Percentiles rank a stretch among this genome's conserved stretches.
Evolutionary conservation across 192 early-diverging fungal genomes (phyloP).

Genomic region (Ambispora gerdemannii): DNA sequence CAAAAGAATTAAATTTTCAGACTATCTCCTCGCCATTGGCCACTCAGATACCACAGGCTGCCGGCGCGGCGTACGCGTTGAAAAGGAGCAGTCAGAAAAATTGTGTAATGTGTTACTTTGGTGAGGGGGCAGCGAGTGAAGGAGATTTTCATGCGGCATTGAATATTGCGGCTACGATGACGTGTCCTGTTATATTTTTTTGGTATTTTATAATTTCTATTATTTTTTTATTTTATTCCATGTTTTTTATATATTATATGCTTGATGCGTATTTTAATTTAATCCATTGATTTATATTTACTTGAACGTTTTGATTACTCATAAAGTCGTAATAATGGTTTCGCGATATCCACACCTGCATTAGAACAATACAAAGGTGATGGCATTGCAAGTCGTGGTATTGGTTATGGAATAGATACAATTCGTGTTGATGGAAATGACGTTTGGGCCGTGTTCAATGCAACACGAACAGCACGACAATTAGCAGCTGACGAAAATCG

Average conservation of each 20-base stretch:
- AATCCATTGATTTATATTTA: not conserved
- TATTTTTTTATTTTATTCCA: not conserved
- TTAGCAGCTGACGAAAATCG: constrained; percentile 77
- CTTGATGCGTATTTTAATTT: constrained; percentile 65
- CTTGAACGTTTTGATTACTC: not conserved
- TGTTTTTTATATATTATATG: constrained; percentile 64
- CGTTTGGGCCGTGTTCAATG: constrained; percentile 96
- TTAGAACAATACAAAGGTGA: constrained; percentile 97
- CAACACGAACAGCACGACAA: constrained; percentile 76
- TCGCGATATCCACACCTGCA: constrained; percentile 94
- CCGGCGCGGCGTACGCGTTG: constrained; percentile 92
- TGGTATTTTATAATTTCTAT: constrained; percentile 53
- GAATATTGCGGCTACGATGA: constrained; percentile 94
- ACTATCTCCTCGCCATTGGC: constrained; percentile 96
- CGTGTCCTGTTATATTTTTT: constrained; percentile 90
- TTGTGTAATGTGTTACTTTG: constrained; percentile 93
- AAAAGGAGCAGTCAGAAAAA: constrained; percentile 76
- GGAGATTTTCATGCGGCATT: constrained; percentile 97
- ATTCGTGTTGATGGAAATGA: constrained; percentile 99
- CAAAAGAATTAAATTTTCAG: constrained; percentile 82
- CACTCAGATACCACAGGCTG: constrained; percentile 97
- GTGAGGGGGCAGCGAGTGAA: constrained; percentile 95
- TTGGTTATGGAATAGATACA: constrained; percentile 96
- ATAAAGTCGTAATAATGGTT: constrained; percentile 94
- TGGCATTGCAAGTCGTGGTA: constrained; percentile 90